Base-by-base conservation (phyloP, 768 basidiomycete species). In the Rhizopogon vinicolor region DNA sequence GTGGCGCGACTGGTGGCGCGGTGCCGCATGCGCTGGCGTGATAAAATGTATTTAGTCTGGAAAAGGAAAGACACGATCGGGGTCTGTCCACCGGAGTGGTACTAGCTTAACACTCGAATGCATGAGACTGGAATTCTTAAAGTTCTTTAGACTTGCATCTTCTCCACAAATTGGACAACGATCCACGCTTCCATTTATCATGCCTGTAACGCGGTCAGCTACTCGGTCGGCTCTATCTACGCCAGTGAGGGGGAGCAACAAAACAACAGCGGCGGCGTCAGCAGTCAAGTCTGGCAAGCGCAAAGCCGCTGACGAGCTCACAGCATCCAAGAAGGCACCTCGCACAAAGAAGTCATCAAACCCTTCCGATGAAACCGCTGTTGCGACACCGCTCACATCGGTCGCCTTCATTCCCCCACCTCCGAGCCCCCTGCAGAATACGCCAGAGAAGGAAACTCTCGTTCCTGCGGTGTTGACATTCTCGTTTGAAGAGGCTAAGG, bases 381-480 rank as follows among this genome's bases (percentile, higher is more conserved):
- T 14, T 41, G 41, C 18, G 7, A 19, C 54, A 33, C 44, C 22
- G 8, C 28, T 13, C 37, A 16, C 28, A 19, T 22, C 55, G 16
- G 43, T 16, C 18, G 31, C 19, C 3, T 22, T 19, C 13, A 31
- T 42, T 9, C 46, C 48, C 9, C 28, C 60, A 33, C 43, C 65
- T 6, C 46, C n/a, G n/a, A n/a, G n/a, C n/a, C n/a, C 59, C 8
- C 52, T 44, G 40, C 42, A 41, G 28, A 50, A 52, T 25, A 57
- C 39, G 25, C 41, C 50, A 19, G 42, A 52, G 33, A 56, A 61
- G 52, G 19, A 59, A 18, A 65, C 66, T 16, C 66, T 87, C 37
- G 78, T 94, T 10, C 89, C 91, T 4, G 85, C 89, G 1, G 72
- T 78, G 7, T 78, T 94, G 35, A 78, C 80, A 6, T 95, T 95